Conservation (phyloP, 257 asterid genomes). For the Solanum sparsipilum region DNA sequence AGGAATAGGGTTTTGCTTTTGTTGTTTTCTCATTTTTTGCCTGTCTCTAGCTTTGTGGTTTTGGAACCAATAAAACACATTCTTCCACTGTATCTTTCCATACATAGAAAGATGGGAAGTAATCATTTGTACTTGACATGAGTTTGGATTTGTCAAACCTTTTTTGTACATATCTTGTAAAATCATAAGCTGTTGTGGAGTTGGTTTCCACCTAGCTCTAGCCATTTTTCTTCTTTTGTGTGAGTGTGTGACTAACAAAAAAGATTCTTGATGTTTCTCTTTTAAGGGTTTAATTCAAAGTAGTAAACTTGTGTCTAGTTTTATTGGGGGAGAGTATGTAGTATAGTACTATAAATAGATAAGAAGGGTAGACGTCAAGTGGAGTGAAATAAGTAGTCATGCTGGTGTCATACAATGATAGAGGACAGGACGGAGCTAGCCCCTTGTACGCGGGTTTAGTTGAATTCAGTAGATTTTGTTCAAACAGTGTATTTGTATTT, state of each 20-base stretch:
- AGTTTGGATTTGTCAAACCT: not conserved
- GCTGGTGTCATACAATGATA: not conserved
- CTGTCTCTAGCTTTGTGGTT: constrained; percentile 1
- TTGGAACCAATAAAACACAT: not conserved
- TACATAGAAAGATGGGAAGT: not conserved
- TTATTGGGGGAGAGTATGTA: not conserved
- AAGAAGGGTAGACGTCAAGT: not conserved
- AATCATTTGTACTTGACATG: not conserved
- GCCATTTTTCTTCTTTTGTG: not conserved
- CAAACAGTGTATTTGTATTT: too few species aligned
- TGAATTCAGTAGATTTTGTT: not conserved
- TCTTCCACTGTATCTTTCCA: not conserved
- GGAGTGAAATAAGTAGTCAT: not conserved
- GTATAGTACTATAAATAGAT: not conserved
- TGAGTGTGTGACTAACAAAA: not conserved
- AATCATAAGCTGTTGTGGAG: not conserved
- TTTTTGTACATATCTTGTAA: not conserved
- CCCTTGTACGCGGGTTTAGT: too few species aligned
- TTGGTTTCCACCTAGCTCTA: not conserved
- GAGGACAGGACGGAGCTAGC: not conserved
- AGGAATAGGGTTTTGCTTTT: not conserved
- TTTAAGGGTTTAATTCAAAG: not conserved
- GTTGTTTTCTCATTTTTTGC: not conserved
- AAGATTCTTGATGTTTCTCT: not conserved
- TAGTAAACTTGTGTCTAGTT: not conserved